A percentile compares a stretch with the other conserved stretches of the same genome.
These are phyloP conservation scores for Coemansia nantahalensis DNA, from an alignment of 192 early-diverging fungal species.

Conservation along the genomic window DNA sequence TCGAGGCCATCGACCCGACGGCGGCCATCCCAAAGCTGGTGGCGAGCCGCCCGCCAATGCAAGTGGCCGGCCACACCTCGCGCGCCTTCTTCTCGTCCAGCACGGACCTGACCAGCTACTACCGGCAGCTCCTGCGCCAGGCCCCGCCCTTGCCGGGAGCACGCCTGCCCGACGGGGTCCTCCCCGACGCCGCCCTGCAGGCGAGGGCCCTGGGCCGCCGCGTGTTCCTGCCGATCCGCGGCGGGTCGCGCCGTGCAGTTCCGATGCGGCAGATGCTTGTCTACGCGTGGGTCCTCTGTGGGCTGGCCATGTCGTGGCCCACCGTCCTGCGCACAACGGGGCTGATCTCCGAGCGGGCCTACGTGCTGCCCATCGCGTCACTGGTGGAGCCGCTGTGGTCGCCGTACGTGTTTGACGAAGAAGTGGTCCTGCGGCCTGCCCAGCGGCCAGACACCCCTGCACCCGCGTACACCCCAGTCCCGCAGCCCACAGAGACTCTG, in stretches of 20 bases:
- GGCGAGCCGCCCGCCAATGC: neutral
- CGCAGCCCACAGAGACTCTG: neutral
- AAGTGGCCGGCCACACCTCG: conserved; percentile 27
- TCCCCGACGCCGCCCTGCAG: conserved; percentile 31
- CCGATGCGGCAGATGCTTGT: conserved; percentile 23
- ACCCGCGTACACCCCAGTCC: neutral
- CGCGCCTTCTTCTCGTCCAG: conserved; percentile 48
- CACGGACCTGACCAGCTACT: conserved; percentile 42
- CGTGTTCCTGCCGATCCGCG: conserved; percentile 32
- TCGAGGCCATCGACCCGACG: conserved; percentile 18
- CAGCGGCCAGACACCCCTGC: neutral
- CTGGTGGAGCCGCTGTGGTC: conserved; percentile 46
- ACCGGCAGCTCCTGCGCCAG: conserved; percentile 35
- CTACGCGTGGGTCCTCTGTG: conserved; percentile 43
- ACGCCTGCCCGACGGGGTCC: conserved; percentile 12
- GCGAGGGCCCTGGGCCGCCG: conserved; percentile 28
- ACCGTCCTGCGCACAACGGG: conserved; percentile 45
- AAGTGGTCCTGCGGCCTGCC: conserved; percentile 15
- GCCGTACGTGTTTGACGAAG: conserved; percentile 13
- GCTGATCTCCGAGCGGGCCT: conserved; percentile 49
- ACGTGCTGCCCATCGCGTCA: conserved; percentile 37
- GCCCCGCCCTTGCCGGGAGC: conserved; percentile 6
- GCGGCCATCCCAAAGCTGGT: neutral
- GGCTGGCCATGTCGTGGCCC: conserved; percentile 49
- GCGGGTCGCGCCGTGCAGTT: conserved; percentile 7